Conservation (phyloP, 2,329 filamentous ascomycete species). For the Aspergillus tubingensis region DNA sequence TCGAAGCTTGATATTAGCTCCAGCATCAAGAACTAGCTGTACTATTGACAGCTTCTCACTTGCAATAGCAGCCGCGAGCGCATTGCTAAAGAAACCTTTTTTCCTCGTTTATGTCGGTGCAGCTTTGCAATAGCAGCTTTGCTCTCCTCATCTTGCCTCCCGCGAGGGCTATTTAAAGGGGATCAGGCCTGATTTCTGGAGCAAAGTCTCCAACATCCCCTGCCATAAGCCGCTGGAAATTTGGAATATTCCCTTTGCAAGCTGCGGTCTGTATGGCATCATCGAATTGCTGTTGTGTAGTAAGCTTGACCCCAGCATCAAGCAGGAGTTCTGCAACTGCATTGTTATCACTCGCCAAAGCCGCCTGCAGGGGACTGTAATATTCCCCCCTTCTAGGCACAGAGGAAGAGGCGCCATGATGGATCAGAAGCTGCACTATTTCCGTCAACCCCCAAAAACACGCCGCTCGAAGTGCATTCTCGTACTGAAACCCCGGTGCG, state of each 20-base stretch:
- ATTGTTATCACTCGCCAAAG: neutral
- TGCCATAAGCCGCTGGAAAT: neutral
- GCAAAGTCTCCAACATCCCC: neutral
- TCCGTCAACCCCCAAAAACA: neutral
- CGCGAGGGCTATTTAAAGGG: neutral
- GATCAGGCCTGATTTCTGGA: neutral
- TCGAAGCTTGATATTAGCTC: neutral
- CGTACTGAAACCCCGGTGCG: neutral
- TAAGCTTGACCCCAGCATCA: neutral
- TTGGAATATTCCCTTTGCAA: neutral
- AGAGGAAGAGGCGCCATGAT: neutral
- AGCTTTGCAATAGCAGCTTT: neutral
- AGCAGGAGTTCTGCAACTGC: neutral
- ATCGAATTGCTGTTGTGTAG: neutral
- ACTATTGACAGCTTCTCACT: neutral
- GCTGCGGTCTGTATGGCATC: neutral
- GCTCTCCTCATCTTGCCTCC: neutral
- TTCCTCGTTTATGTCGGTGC: neutral
- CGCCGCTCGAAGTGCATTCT: neutral
- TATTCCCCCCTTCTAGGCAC: neutral
- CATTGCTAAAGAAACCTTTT: neutral
- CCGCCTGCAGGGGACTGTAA: neutral
- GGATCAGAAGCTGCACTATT: neutral
- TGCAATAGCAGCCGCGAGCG: neutral
- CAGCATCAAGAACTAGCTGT: neutral